Evolutionary conservation across 805 yeast species (phyloP), one percentile per base, ranked within the genome.

Genomic region (Torulaspora delbrueckii): DNA sequence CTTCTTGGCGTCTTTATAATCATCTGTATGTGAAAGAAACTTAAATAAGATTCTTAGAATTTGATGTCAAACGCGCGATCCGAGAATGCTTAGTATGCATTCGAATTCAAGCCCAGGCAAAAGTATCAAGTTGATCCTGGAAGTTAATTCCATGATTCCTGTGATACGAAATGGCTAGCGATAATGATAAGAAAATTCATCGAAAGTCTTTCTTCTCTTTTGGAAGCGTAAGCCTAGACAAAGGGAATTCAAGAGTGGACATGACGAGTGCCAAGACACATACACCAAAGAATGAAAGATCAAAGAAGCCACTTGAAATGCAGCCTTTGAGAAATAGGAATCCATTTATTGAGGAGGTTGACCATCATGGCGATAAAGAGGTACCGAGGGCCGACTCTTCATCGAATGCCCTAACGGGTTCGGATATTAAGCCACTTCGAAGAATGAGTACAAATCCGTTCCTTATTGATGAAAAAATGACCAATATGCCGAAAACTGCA

Each of bases 171-270:
- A 58, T 58, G 60, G 54, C 51, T 16, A 31, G 38, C 44, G 52
- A 56, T 18, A 40, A 37, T 30, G 43, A 42, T 6, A 48, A 38
- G 37, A 45, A 36, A 44, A 55, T 48, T 38, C 33, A 35, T 19
- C 54, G 55, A 45, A 45, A 54, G 24, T 56, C 62, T 2, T 55
- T 55, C 37, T 58, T 54, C 33, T 48, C 50, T 14, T 54, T 57
- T 40, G 58, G 61, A 6, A 41, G 42, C 14, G 45, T 26, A 28
- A 35, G 31, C 42, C 34, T 40, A 6, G 42, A 16, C 22, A 54
- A 48, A 18, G 49, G 53, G 9, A 56, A 60, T n/a, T 31, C 46
- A 26, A 53, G 44, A 3, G 26, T 27, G 8, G 43, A 38, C 16
- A 22, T 37, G 25, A 16, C 44, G 5, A 24, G 14, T 16, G 24